Evolutionary conservation across 306 rosid species (phyloP), one percentile per base, ranked within the genome.

Genomic region (Delonix regia): DNA sequence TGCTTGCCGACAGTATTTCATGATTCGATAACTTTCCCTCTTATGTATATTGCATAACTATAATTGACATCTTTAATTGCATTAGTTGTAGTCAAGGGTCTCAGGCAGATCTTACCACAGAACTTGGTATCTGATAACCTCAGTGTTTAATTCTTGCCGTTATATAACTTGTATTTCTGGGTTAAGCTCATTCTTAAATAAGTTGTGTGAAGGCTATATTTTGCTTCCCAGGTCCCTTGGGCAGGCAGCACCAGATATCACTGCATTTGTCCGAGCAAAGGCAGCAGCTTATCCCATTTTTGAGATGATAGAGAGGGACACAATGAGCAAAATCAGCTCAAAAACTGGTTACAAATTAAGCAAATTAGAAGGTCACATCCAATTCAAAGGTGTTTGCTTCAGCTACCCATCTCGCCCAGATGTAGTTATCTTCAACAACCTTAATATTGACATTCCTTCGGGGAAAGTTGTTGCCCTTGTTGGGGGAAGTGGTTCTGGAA

Each of bases 401-500:
- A 90, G 89, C 69, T 94, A 94, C 80, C 98, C 98, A 2, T 92
- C 98, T 71, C 94, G 97, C 57, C 82, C 82, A 18, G 90, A 92
- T 64, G 97, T 87, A 13, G 36, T 14, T 5, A 83, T 94, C 70
- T 94, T 94, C 86, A 61, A 92, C 78, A 89, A 89, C 68, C 71
- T 94, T 22, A 45, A 78, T 76, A 93, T 90, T 33, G 90, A 94
- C 19, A 94, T 94, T 77, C 94, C 94, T 77, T 76, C 93, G 0
- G 97, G 96, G 15, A 92, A 92, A 87, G 78, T 92, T 80, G 78
- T 92, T 51, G 98, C 98, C 8, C 88, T 94, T 57, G 98, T 94
- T 52, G 98, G 98, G 73, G 97, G 94, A 66, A 92, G 97, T 81
- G 98, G 98, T 24, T 92, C 97, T 3, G 97, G 98, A 30, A 94